Evolutionary conservation across 768 basidiomycete species (phyloP), one percentile per base, ranked within the genome.

Genomic region (Suillus placidus): DNA sequence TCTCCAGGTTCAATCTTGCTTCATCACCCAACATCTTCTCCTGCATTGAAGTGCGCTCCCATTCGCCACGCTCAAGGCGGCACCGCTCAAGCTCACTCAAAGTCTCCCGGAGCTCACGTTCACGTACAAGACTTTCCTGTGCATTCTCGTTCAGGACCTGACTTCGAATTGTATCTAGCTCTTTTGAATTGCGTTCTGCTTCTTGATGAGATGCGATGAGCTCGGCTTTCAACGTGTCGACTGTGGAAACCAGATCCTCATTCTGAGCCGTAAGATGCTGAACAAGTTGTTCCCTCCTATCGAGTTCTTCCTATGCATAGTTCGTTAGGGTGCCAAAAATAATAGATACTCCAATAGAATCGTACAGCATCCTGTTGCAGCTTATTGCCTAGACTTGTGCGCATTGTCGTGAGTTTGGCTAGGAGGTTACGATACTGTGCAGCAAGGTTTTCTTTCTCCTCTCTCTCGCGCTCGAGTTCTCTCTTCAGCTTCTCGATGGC

Each of bases 301-400:
- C 97, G 51, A 99, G 90, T 84, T 99, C 97, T 88, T 99, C 97
- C 97, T 99, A 81, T 63, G 70, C 72, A 70, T 14, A 35, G n/a
- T 23, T 43, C 14, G 56, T 51, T 34, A 38, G 63, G 32, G 45
- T 26, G 43, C 38, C 42, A 23, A 43, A 20, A 38, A 49, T 38
- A 6, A 55, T 30, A 62, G 18, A 57, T 38, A 54, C 13, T 43
- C 37, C 43, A 32, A 47, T 55, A 26, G 61, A 5, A 23, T 85
- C 89, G 70, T 81, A 99, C 97, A 72, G 97, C 97, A 78, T 99
- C 97, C 76, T 97, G 94, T 77, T 92, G 89, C 64, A 99, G 83
- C 78, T 98, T 98, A 74, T 94, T 96, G 38, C 96, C 95, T 61
- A 99, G 82, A 26, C 93, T 92, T 43, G 90, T 93, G 30, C 96